A percentile compares a stretch with the other conserved stretches of the same genome.
Evolutionary conservation across 345 rosid species (phyloP).

Genomic region (Eucalyptus brandiana): DNA sequence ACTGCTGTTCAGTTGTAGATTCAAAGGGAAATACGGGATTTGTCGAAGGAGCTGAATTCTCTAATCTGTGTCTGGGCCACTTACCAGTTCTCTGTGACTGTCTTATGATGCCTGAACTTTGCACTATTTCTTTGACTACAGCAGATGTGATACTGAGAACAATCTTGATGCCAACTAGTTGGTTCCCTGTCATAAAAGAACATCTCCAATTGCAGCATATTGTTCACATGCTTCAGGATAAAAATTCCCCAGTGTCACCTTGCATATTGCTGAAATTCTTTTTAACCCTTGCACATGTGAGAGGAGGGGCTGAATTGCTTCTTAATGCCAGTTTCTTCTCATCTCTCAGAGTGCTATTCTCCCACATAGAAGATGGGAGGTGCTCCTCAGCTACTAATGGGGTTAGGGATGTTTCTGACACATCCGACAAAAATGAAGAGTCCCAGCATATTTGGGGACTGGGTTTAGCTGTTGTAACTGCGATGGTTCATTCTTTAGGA

Average conservation of each 20-base stretch:
- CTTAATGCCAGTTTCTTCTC: constrained; percentile 54
- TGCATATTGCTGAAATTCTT: constrained; percentile 57
- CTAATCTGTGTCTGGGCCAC: constrained; percentile 51
- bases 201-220: constrained; percentile 56
- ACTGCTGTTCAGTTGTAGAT: constrained; percentile 4
- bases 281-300: constrained; percentile 62
- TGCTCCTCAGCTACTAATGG: constrained; percentile 17
- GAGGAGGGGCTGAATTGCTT: constrained; percentile 88
- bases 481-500: constrained; percentile 68
- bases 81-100: constrained; percentile 70
- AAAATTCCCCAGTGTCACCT: constrained; percentile 26
- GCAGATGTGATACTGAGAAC: constrained; percentile 47
- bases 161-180: constrained; percentile 60
- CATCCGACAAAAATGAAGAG: constrained; percentile 35
- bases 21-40: constrained; percentile 20
- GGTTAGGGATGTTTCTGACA: constrained; percentile 10
- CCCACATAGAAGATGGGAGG: constrained; percentile 27
- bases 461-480: constrained; percentile 69
- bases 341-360: constrained; percentile 51
- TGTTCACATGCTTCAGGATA: constrained; percentile 57
- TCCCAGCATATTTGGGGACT: constrained; percentile 67
- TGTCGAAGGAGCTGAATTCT: constrained; percentile 42
- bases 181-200: constrained; percentile 73
- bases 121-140: constrained; percentile 47
- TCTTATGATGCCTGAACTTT: constrained; percentile 35